A percentile compares a stretch with the other conserved stretches of the same genome.
Conservation (phyloP, 2,329 filamentous ascomycete species). For the Chrysoporthe cubensis region DNA sequence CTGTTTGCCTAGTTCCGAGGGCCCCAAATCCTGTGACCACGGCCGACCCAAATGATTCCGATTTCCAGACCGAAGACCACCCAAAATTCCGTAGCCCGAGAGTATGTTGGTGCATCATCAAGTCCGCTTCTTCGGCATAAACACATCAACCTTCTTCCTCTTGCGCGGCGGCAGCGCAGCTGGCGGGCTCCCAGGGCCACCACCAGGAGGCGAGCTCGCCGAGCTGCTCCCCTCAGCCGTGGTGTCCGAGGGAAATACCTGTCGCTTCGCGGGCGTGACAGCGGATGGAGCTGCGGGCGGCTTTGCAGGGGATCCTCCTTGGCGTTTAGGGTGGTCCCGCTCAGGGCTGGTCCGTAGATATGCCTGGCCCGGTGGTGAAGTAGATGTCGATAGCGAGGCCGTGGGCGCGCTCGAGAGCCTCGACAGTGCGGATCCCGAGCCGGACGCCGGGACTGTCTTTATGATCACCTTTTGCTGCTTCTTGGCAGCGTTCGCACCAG, state of each 20-base stretch:
- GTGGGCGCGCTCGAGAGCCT: background rate
- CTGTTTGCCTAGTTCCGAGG: background rate
- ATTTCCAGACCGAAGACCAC: background rate
- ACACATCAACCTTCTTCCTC: constrained; percentile 53
- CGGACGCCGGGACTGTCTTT: constrained; percentile 10
- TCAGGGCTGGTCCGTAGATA: background rate
- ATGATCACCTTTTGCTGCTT: constrained; percentile 12
- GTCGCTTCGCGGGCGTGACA: background rate
- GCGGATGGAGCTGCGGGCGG: constrained; percentile 22
- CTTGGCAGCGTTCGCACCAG: background rate
- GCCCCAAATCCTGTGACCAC: background rate
- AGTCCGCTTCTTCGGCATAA: constrained; percentile 51
- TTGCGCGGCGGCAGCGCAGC: constrained; percentile 38
- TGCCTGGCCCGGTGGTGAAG: background rate
- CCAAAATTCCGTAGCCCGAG: background rate
- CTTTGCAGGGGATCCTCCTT: constrained; percentile 31
- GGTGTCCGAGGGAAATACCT: background rate
- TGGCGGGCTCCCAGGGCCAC: constrained; percentile 23
- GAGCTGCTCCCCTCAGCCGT: constrained; percentile 12
- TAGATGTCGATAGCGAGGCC: background rate
- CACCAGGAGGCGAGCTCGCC: constrained; percentile 24
- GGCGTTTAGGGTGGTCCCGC: constrained; percentile 25
- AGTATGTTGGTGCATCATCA: constrained; percentile 3
- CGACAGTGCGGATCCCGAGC: background rate
- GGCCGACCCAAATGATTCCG: background rate